Evolutionary conservation across 164 flowering plant species (phyloP), one percentile per base, ranked within the genome.

Genomic region (Magnolia kwangsiensis): DNA sequence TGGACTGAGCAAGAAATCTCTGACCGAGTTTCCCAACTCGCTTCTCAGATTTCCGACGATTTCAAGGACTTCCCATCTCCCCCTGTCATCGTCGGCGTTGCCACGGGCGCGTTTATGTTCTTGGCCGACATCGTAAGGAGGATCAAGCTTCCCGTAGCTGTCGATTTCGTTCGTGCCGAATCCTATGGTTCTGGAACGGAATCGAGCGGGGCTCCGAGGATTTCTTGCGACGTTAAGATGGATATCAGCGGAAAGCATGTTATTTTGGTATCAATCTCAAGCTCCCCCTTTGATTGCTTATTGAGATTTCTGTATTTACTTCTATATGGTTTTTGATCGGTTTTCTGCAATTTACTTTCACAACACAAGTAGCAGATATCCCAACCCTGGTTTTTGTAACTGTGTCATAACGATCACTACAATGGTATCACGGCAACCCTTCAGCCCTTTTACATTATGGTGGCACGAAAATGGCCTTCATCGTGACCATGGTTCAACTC

Each of bases 71-170:
- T 70, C 8, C 74, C 80, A 24, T 74, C 85, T 45, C 83, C 92
- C 63, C 88, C 86, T 4, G 85, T 89, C 18, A 0, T 92, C 13
- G 88, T 91, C 13, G 96, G 93, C 4, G 97, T 94, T 18, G 98
- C 98, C 72, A 92, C 96, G 58, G 98, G 98, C 16, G 98, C 98
- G 0, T 91, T 91, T 78, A 72, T 95, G 71, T 95, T 95, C 87
- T 74, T 93, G 19, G 94, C 97, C 8, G 98, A 95, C 79, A 81
- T 95, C 20, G 91, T 85, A 67, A 76, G 92, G 70, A 74, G 69
- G 66, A 84, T 93, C 51, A 71, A 64, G 9, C 65, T 93, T 24
- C 95, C 96, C 0, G 49, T 95, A 16, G 51, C 77, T 21, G 89
- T 95, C 18, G 97, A 95, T 81, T 83, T 93, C 70, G 66, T 95